Conservation (phyloP, 164 flowering plant genomes). For the Santalum album region DNA sequence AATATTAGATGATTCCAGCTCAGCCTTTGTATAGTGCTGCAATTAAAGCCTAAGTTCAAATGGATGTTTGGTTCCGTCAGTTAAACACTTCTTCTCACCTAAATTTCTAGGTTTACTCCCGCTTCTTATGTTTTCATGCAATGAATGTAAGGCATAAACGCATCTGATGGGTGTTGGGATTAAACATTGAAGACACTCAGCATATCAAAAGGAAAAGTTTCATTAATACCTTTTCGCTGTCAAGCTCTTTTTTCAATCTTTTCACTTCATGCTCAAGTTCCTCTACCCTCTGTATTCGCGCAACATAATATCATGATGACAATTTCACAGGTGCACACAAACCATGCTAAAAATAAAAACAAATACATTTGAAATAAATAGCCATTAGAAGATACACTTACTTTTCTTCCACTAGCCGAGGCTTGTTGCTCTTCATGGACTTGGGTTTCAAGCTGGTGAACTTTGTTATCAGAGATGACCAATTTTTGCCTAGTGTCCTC, state of each 20-base stretch:
- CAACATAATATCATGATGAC: too few relatives aligned
- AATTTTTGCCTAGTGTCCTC: constrained; percentile 78
- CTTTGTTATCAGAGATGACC: constrained; percentile 74
- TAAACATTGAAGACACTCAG: neutral
- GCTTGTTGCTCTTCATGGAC: constrained; percentile 53
- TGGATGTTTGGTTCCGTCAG: too few relatives aligned
- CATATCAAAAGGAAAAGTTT: neutral
- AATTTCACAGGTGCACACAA: neutral
- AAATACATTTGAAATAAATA: neutral
- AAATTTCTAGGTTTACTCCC: too few relatives aligned
- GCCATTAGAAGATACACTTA: constrained; percentile 13
- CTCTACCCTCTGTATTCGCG: constrained; percentile 73
- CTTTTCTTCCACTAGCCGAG: constrained; percentile 50
- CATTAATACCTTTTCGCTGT: constrained; percentile 76
- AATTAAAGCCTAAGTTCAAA: too few relatives aligned
- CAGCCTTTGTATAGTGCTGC: too few relatives aligned
- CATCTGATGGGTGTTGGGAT: too few relatives aligned
- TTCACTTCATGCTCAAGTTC: constrained; percentile 59
- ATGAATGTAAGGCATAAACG: too few relatives aligned
- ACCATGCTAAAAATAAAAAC: neutral
- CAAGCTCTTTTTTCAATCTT: constrained; percentile 61
- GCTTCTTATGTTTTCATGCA: too few relatives aligned
- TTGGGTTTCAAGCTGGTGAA: constrained; percentile 77
- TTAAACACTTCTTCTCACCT: too few relatives aligned
- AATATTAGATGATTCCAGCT: too few relatives aligned